A percentile compares a stretch with the other conserved stretches of the same genome.
Evolutionary conservation across 257 asterid genomes (phyloP).

Genomic region (Solanum peruvianum): DNA sequence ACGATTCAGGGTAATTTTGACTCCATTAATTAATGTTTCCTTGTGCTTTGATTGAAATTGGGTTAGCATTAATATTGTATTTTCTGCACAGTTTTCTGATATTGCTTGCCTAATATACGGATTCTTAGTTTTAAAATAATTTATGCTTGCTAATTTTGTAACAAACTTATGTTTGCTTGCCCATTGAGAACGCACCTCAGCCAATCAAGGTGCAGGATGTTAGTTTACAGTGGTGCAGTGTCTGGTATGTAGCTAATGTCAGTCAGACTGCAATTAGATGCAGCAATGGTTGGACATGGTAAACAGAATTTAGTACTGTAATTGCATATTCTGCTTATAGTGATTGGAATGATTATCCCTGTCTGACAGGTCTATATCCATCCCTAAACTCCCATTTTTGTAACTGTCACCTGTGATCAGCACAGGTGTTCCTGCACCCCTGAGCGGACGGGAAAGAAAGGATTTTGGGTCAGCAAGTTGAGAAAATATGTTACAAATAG

Average conservation of each 20-base stretch:
- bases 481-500: not conserved
- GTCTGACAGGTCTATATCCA: not conserved
- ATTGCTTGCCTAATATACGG: too few species aligned
- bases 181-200: not conserved
- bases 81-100: not conserved
- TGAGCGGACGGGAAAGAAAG: not conserved
- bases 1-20: slow-evolving; percentile 16
- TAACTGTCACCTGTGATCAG: not conserved
- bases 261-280: not conserved
- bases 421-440: not conserved
- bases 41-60: not conserved
- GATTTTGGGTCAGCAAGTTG: not conserved
- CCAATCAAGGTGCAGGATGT: not conserved
- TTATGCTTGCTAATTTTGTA: too few species aligned
- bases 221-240: not conserved
- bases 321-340: not conserved
- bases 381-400: not conserved
- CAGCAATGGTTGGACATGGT: not conserved
- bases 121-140: too few species aligned
- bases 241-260: not conserved
- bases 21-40: not conserved
- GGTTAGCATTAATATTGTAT: not conserved
- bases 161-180: too few species aligned
- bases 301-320: not conserved
- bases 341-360: not conserved